A percentile compares a stretch with the other conserved stretches of the same genome.
These are phyloP conservation scores for Chlamydomonas asymmetrica DNA, from an alignment of 139 green algal genomes.

Conservation along the genomic window DNA sequence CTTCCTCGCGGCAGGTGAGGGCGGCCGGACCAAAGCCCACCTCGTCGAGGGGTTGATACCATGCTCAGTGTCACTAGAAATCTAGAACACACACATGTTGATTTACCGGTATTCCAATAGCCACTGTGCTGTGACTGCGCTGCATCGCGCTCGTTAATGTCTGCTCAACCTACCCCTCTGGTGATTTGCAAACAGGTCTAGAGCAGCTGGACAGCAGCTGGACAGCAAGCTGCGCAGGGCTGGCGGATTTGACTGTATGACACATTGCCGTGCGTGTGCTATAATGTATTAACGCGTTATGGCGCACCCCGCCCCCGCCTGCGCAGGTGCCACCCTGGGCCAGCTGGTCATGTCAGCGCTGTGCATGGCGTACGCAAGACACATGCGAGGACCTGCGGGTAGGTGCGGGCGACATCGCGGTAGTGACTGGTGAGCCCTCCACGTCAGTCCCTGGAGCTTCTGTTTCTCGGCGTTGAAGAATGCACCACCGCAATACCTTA, in stretches of 20 bases:
- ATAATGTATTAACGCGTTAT: background rate
- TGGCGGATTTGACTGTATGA: too few species aligned
- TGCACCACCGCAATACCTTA: too few species aligned
- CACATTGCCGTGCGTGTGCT: too few species aligned
- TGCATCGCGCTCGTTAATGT: background rate
- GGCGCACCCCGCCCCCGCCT: background rate
- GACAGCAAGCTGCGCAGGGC: too few species aligned
- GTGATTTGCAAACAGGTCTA: background rate
- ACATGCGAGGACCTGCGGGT: too few species aligned
- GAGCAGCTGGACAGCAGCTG: too few species aligned
- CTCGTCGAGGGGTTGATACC: background rate
- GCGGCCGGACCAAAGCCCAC: background rate
- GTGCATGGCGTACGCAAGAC: conserved; percentile 11
- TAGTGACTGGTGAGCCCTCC: too few species aligned
- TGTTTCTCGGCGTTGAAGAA: too few species aligned
- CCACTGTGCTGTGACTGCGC: background rate
- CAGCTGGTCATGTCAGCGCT: conserved; percentile 2
- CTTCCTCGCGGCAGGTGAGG: conserved; percentile 18
- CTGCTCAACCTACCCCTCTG: background rate
- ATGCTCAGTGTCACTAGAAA: background rate
- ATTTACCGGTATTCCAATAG: background rate
- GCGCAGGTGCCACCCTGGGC: conserved; percentile 19
- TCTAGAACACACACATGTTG: background rate
- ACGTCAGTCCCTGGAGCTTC: too few species aligned
- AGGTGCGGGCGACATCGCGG: too few species aligned